Conservation (phyloP, 129 eudicot species). For the Flaveria ramosissima region DNA sequence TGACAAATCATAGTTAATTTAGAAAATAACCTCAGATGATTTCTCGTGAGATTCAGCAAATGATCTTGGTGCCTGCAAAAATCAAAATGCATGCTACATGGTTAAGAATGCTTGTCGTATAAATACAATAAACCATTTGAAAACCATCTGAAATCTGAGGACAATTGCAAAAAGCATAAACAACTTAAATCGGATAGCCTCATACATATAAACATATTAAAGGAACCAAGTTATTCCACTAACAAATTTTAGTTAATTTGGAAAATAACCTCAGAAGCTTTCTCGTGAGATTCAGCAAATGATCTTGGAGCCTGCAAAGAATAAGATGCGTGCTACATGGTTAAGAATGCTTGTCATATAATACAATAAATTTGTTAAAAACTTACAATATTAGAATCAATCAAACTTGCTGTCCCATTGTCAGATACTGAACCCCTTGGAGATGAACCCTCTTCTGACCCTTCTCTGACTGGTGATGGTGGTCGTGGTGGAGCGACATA, state of each 20-base stretch:
- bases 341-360: background rate
- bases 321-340: conserved; percentile 1
- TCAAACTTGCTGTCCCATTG: conserved; percentile 50
- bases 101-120: background rate
- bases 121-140: background rate
- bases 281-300: conserved; percentile 51
- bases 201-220: background rate
- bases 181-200: conserved; percentile 1
- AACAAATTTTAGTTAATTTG: background rate
- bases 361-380: background rate
- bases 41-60: conserved; percentile 54
- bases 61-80: conserved; percentile 52
- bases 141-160: background rate
- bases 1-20: background rate
- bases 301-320: conserved; percentile 52
- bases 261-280: conserved; percentile 64
- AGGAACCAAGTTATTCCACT: background rate
- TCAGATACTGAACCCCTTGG: conserved; percentile 82
- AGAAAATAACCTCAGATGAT: conserved; percentile 66
- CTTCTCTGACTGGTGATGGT: conserved; percentile 87
- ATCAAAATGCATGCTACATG: conserved; percentile 9
- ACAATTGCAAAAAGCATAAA: background rate
- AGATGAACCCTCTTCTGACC: conserved; percentile 85
- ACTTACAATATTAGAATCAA: conserved; percentile 34
- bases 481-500: conserved; percentile 81